A percentile compares a stretch with the other conserved stretches of the same genome.
Conservation (phyloP, 495 filamentous ascomycete genomes). For the Aspergillus steynii region DNA sequence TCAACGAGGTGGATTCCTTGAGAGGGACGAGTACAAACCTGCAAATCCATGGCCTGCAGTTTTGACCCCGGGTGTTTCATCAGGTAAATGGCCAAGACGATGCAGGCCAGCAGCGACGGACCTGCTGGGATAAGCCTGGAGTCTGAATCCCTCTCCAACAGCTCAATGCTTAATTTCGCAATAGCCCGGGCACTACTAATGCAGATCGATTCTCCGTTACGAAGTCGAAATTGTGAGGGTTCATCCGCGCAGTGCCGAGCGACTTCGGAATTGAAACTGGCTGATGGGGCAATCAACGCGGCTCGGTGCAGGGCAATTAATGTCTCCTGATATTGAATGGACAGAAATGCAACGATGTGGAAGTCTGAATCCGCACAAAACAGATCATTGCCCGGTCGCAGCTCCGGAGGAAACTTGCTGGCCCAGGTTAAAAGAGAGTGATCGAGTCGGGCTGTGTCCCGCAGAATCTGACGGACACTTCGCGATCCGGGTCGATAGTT, state of each 20-base stretch:
- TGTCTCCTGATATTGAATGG: slow-evolving; percentile 14
- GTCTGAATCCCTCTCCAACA: slow-evolving; percentile 2
- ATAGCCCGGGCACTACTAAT: slow-evolving; percentile 18
- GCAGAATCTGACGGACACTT: slow-evolving; percentile 15
- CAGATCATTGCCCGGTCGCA: slow-evolving; percentile 16
- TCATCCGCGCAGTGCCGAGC: slow-evolving; percentile 7
- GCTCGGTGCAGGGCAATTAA: slow-evolving; percentile 19
- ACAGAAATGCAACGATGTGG: slow-evolving; percentile 12
- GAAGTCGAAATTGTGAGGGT: slow-evolving; percentile 10
- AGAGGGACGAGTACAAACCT: not conserved
- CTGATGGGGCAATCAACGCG: slow-evolving; percentile 16
- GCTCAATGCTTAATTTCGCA: slow-evolving; percentile 18
- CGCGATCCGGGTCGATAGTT: slow-evolving; percentile 1
- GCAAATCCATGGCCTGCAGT: slow-evolving; percentile 12
- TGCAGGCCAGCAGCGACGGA: slow-evolving; percentile 9
- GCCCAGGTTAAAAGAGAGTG: slow-evolving; percentile 8
- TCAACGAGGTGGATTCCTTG: too few species aligned
- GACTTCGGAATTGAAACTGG: slow-evolving; percentile 11
- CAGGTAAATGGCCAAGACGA: slow-evolving; percentile 16
- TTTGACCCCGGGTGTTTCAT: slow-evolving; percentile 14
- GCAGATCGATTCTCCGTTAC: slow-evolving; percentile 15
- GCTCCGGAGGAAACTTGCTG: slow-evolving; percentile 9
- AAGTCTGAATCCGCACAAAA: slow-evolving; percentile 8
- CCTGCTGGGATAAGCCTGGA: slow-evolving; percentile 11
- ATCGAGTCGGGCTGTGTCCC: slow-evolving; percentile 15